Conservation (phyloP, 352 stramenopile species). For the Phytophthora europaea region DNA sequence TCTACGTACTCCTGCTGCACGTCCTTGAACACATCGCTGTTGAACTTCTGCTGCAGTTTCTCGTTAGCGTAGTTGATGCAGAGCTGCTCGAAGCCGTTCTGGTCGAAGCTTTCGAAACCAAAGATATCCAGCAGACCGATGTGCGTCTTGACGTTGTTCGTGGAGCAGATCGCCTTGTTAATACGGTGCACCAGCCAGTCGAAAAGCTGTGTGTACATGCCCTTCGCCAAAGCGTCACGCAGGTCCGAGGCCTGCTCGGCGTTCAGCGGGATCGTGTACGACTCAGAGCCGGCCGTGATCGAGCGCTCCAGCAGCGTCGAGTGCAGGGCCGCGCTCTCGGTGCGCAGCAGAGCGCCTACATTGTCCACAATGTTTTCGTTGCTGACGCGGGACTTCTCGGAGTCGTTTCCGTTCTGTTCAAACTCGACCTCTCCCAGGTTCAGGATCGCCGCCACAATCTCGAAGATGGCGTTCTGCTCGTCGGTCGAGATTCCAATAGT, state of each 20-base stretch:
- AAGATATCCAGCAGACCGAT: constrained; percentile 97
- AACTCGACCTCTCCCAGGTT: constrained; percentile 98
- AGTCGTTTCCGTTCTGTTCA: constrained; percentile 51
- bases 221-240: constrained; percentile 96
- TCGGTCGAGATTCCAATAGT: constrained; percentile 92
- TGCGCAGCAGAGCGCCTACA: constrained; percentile 69
- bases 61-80: constrained; percentile 95
- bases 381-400: constrained; percentile 67
- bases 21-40: constrained; percentile 95
- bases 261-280: constrained; percentile 94
- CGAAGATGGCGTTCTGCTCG: constrained; percentile 93
- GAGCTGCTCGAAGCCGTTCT: constrained; percentile 91
- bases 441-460: constrained; percentile 96
- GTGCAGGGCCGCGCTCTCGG: constrained; percentile 75
- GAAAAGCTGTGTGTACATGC: constrained; percentile 97
- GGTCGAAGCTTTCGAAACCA: constrained; percentile 95
- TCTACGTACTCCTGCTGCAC: constrained; percentile 96
- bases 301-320: constrained; percentile 90
- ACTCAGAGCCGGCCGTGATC: constrained; percentile 94
- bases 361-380: constrained; percentile 70
- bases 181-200: constrained; percentile 95
- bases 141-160: constrained; percentile 76
- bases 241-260: constrained; percentile 91
- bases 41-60: constrained; percentile 92
- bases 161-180: constrained; percentile 85